Percentiles rank a stretch among this genome's conserved stretches.
These are phyloP conservation scores for Dalbergia cochinchinensis DNA, from an alignment of 306 rosid genomes.

Conservation along the genomic window DNA sequence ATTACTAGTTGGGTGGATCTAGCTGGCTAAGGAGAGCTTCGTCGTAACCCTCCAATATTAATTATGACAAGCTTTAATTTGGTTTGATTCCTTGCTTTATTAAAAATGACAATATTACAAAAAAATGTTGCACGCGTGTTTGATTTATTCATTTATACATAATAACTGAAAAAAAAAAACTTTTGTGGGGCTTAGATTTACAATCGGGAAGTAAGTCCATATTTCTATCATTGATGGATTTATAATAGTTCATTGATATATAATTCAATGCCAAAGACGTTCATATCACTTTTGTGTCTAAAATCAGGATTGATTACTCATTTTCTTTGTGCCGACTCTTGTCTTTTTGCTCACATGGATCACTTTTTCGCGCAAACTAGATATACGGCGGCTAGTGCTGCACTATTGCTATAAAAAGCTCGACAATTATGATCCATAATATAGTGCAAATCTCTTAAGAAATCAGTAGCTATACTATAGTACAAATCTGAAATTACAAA, in stretches of 20 bases:
- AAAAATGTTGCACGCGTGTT: background rate
- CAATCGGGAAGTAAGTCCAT: background rate
- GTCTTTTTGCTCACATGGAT: background rate
- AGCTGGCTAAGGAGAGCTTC: background rate
- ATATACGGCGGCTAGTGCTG: background rate
- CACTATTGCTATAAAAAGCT: background rate
- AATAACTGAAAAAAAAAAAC: too few relatives aligned
- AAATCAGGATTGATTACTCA: background rate
- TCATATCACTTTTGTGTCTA: background rate
- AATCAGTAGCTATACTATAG: background rate
- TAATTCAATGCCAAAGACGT: background rate
- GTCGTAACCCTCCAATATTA: background rate
- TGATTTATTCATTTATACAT: too few relatives aligned
- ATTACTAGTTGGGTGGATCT: background rate
- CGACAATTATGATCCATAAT: background rate
- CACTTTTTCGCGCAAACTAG: background rate
- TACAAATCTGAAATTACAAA: too few relatives aligned
- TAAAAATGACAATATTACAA: background rate
- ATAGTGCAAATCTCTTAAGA: background rate
- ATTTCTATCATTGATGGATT: background rate
- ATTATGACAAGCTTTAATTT: too few relatives aligned
- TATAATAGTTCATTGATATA: background rate
- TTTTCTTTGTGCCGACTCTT: background rate
- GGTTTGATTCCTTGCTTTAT: background rate
- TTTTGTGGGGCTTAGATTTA: background rate